These are phyloP conservation scores for Claviceps citrina DNA, from an alignment of 2,329 filamentous ascomycete species.

Conservation along the genomic window DNA sequence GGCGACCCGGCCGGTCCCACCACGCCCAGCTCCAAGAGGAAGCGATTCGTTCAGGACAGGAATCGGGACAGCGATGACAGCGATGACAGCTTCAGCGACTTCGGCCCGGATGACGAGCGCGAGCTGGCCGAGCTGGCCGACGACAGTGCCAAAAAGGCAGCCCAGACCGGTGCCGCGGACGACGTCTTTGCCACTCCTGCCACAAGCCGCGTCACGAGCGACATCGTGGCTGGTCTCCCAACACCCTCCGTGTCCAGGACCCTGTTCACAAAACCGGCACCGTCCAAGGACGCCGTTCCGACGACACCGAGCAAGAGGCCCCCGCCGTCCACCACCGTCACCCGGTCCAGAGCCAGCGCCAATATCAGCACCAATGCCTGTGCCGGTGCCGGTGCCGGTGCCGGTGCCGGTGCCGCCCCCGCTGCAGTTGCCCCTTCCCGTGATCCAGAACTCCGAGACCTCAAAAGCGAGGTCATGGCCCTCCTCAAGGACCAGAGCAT, in stretches of 20 bases:
- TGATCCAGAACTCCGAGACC: slow-evolving; percentile 15
- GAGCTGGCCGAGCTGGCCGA: slow-evolving; percentile 23
- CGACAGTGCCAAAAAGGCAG: slow-evolving; percentile 16
- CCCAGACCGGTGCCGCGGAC: slow-evolving; percentile 2
- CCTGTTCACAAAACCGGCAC: slow-evolving; percentile 22
- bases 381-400: not conserved
- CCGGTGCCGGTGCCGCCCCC: not conserved
- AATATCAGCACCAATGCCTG: too few species aligned
- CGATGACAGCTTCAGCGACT: slow-evolving; percentile 18
- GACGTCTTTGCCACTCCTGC: slow-evolving; percentile 15
- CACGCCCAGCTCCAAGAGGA: slow-evolving; percentile 14
- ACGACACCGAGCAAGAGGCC: slow-evolving; percentile 1
- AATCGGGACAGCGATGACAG: too few species aligned
- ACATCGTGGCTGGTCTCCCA: slow-evolving; percentile 13
- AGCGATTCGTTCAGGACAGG: slow-evolving; percentile 13
- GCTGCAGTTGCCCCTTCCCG: slow-evolving; percentile 8
- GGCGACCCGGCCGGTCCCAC: slow-evolving; percentile 12
- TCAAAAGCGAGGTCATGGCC: slow-evolving; percentile 32
- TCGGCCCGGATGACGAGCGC: slow-evolving; percentile 25
- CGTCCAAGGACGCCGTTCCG: slow-evolving; percentile 13
- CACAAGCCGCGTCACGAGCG: slow-evolving; percentile 9
- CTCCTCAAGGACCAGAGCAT: slow-evolving; percentile 31
- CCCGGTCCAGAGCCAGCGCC: not conserved
- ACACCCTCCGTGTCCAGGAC: slow-evolving; percentile 23
- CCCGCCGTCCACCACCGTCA: not conserved